Evolutionary conservation across 805 yeast species (phyloP), one percentile per base, ranked within the genome.

Genomic region (Nakazawaea molendinolei): DNA sequence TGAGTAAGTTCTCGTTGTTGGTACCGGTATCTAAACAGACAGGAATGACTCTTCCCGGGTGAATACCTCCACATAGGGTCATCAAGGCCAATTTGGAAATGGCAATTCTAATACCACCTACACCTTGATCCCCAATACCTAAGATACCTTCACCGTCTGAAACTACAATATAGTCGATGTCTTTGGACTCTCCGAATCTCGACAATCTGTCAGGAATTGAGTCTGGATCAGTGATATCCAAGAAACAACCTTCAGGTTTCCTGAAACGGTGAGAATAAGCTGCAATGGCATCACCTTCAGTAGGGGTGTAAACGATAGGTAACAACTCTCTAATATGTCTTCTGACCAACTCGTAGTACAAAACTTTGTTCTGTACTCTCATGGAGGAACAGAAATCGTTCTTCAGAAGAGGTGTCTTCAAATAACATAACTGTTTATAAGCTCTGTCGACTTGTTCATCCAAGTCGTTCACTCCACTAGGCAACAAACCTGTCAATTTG

Each of bases 111-210:
- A 87, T 73, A 54, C 95, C 96, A 49, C 97, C 97, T 26, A 86
- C 95, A 61, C 98, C 97, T 66, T 90, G 97, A 61, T 92, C 97
- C 44, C 98, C 98, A 53, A 90, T 89, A 45, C 98, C 97, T 46
- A 90, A 71, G 46, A 90, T 90, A 43, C 96, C 97, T 60, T 90
- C 97, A 47, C 95, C 92, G 55, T 90, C 98, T n/a, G 94, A 78
- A 4, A 92, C 95, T 36, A 89, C 96, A 44, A 92, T 82, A 63
- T 90, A 90, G 57, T 90, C 97, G 25, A 92, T 81, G 56, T 89
- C 96, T 56, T 89, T 90, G 44, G 74, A 81, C 49, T 75, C 82
- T 47, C 97, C 97, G 57, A 75, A 90, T 9, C 73, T 70, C 14
- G 83, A 70, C 43, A 90, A 65, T 51, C 95, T 71, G 43, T 69